Base-by-base conservation (phyloP, 768 basidiomycete species). In the Candolleomyces eurysporus region DNA sequence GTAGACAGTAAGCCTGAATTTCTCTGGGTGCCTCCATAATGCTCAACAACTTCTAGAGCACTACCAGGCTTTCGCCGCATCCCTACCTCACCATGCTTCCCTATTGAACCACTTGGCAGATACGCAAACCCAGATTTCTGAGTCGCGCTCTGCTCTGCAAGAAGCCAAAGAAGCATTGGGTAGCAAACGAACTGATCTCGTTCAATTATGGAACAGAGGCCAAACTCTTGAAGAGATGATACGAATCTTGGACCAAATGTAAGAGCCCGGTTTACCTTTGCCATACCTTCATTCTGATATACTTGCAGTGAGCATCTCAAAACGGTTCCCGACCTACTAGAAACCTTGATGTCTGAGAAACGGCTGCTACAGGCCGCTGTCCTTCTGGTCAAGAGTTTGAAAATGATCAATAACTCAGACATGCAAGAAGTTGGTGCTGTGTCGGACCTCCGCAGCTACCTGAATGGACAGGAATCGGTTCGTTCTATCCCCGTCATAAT, bases 401-500 rank as follows among this genome's bases (percentile, higher is more conserved):
- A 96, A 74, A 84, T 89, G 32, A 95, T 96, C 65, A 94, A 91
- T 71, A 94, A 91, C 67, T 78, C 88, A 8, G 97, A 98, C 65
- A 92, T 98, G 89, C 78, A 89, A 61, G 96, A 98, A 69, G 90
- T 99, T 61, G 96, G 96, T n/a, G 97, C 96, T 5, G 79, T 98
- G 36, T 79, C 91, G 11, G 97, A 99, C 72, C 72, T 99, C 51
- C 80, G 94, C 60, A 84, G 82, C 65, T 98, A 98, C 76, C 82
- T 98, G 26, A 74, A 81, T 32, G 80, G 85, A 13, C 97, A 99
- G 74, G 96, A 98, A 80, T 85, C 82, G 59, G 96, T 94, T 63
- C 48, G 83, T 52, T 5, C 51, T 31, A 43, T 43, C 49, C 21
- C 40, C 40, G 4, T 53, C 52, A 21, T 30, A 8, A 14, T 49